Conservation (phyloP, 768 basidiomycete genomes). For the Chiua virens region DNA sequence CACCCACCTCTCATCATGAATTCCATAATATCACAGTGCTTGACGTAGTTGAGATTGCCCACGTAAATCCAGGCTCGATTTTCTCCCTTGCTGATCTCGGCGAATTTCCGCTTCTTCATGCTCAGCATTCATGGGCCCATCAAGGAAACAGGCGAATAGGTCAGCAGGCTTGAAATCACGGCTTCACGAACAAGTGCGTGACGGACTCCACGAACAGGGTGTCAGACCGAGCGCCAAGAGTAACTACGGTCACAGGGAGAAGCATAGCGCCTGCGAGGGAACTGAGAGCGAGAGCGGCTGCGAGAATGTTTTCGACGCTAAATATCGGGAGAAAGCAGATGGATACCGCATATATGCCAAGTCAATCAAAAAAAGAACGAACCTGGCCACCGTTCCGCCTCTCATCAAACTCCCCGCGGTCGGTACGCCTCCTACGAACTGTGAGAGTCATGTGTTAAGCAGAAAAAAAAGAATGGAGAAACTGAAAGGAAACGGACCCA, state of each 20-base stretch:
- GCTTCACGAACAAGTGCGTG: constrained; percentile 51
- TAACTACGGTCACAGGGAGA: constrained; percentile 60
- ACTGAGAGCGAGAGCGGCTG: constrained; percentile 64
- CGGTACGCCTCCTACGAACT: constrained; percentile 51
- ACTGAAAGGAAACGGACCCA: constrained; percentile 40
- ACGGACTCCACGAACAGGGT: constrained; percentile 58
- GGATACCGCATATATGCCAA: no score
- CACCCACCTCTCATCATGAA: constrained; percentile 99
- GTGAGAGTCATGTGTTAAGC: constrained; percentile 9
- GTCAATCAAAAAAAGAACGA: constrained; percentile 24
- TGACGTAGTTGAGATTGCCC: constrained; percentile 98
- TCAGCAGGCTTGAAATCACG: constrained; percentile 62
- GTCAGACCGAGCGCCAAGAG: constrained; percentile 57
- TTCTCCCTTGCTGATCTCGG: constrained; percentile 96
- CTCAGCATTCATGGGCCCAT: constrained; percentile 86
- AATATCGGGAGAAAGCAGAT: no score
- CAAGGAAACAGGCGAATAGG: constrained; percentile 74
- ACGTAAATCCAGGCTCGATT: constrained; percentile 98
- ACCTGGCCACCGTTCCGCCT: constrained; percentile 75
- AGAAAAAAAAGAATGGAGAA: background rate
- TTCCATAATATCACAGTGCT: constrained; percentile 98
- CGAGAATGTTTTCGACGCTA: constrained; percentile 72
- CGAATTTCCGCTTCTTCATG: constrained; percentile 96
- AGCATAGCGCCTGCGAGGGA: constrained; percentile 61
- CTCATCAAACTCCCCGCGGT: constrained; percentile 87